Conservation (phyloP, 1,284 basidiomycete species). For the Sanghuangporus weigelae region DNA sequence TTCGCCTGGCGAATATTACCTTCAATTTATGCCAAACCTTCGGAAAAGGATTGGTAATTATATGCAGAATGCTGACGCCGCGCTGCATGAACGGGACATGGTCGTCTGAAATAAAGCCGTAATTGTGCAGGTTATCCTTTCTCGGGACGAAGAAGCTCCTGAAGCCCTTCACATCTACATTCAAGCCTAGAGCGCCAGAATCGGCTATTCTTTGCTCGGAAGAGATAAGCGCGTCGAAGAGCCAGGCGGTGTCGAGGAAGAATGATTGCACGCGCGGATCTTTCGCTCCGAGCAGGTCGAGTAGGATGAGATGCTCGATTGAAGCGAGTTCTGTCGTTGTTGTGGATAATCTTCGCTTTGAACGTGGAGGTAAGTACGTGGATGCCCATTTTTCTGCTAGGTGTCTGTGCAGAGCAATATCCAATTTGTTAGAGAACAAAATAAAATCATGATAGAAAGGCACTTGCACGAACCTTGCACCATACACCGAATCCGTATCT, state of each 20-base stretch:
- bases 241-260: constrained; percentile 87
- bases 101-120: constrained; percentile 85
- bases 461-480: constrained; percentile 60
- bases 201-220: constrained; percentile 65
- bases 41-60: constrained; percentile 91
- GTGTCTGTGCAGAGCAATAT: constrained; percentile 47
- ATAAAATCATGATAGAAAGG: background rate
- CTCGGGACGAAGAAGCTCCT: constrained; percentile 61
- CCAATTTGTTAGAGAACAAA: background rate
- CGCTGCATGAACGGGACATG: constrained; percentile 84
- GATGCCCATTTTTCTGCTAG: constrained; percentile 79
- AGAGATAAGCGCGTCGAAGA: constrained; percentile 70
- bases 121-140: constrained; percentile 32
- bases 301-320: constrained; percentile 85
- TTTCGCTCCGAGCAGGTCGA: constrained; percentile 82
- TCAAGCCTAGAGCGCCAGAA: constrained; percentile 48
- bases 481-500: constrained; percentile 87
- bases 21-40: constrained; percentile 82
- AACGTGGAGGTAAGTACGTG: constrained; percentile 56
- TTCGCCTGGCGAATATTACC: too few species aligned
- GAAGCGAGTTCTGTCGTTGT: constrained; percentile 62
- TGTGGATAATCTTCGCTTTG: constrained; percentile 55
- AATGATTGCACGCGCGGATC: constrained; percentile 72
- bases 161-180: constrained; percentile 40
- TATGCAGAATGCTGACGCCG: constrained; percentile 87